Evolutionary conservation across 2,329 filamentous ascomycete genomes (phyloP).

Genomic region (Exophiala phaeomuriformis): DNA sequence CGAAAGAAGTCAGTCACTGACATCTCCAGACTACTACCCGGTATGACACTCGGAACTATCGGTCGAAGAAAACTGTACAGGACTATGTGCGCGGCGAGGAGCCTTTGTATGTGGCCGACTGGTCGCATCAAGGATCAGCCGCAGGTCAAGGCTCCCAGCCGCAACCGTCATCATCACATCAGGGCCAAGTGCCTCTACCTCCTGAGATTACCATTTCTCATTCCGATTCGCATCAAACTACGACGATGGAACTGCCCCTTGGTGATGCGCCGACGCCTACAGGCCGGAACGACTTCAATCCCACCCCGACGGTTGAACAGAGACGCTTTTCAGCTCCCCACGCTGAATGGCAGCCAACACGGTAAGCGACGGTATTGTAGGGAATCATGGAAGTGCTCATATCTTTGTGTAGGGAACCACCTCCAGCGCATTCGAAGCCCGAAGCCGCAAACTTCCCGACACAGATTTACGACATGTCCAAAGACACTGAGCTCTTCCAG

Average conservation of each 20-base stretch:
- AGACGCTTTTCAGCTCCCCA: slow-evolving; percentile 51
- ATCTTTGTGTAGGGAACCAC: slow-evolving; percentile 47
- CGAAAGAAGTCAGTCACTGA: background rate
- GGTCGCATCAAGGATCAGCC: slow-evolving; percentile 8
- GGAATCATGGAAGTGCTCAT: slow-evolving; percentile 25
- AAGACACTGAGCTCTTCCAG: slow-evolving; percentile 65
- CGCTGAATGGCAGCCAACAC: slow-evolving; percentile 56
- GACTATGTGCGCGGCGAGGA: slow-evolving; percentile 42
- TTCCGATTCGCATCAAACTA: slow-evolving; percentile 7
- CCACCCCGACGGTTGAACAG: slow-evolving; percentile 41
- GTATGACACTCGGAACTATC: slow-evolving; percentile 14
- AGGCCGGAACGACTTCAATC: slow-evolving; percentile 37
- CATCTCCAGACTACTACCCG: slow-evolving; percentile 8
- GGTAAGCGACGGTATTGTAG: slow-evolving; percentile 36
- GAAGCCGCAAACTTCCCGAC: slow-evolving; percentile 79
- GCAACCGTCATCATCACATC: slow-evolving; percentile 12
- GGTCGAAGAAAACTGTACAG: slow-evolving; percentile 31
- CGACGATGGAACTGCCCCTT: slow-evolving; percentile 38
- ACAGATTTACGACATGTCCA: slow-evolving; percentile 75
- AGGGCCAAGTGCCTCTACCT: slow-evolving; percentile 16
- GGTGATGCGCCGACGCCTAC: slow-evolving; percentile 39
- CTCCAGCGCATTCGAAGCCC: slow-evolving; percentile 61
- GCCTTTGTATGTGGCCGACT: slow-evolving; percentile 32
- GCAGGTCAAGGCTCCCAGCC: background rate
- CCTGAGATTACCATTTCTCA: slow-evolving; percentile 10